These are phyloP conservation scores for Penicillium coprophilum DNA, from an alignment of 495 filamentous ascomycete genomes.

Conservation along the genomic window DNA sequence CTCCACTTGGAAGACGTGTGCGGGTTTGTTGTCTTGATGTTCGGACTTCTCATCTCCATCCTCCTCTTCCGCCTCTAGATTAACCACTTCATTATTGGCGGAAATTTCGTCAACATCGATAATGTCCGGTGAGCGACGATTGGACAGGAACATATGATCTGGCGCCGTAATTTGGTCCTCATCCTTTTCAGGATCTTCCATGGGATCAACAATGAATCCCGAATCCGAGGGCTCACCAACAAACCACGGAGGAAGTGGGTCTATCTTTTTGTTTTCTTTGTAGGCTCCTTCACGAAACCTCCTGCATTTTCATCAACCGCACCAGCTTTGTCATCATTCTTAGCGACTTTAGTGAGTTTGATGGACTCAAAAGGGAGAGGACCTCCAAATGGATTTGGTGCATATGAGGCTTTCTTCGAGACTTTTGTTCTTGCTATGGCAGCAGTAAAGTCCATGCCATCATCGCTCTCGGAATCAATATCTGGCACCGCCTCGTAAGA, in stretches of 20 bases:
- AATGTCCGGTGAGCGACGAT: constrained; percentile 42
- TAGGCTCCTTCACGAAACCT: constrained; percentile 61
- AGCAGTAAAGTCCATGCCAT: constrained; percentile 45
- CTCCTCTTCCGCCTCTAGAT: constrained; percentile 40
- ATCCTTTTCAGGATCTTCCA: constrained; percentile 25
- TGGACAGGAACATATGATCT: constrained; percentile 41
- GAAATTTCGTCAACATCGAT: constrained; percentile 46
- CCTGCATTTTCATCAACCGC: constrained; percentile 57
- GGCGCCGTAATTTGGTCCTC: constrained; percentile 29
- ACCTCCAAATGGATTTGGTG: constrained; percentile 56
- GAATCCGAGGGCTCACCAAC: constrained; percentile 32
- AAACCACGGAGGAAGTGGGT: constrained; percentile 87
- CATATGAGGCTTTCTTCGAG: constrained; percentile 25
- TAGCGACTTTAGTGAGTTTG: constrained; percentile 55
- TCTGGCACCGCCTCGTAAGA: constrained; percentile 19
- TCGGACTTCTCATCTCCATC: constrained; percentile 19
- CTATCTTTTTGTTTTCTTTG: constrained; percentile 51
- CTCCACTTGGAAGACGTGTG: neutral
- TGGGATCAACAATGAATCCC: constrained; percentile 38
- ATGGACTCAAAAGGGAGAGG: constrained; percentile 89
- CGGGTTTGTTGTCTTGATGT: neutral
- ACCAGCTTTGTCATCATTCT: constrained; percentile 8
- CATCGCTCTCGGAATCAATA: constrained; percentile 36
- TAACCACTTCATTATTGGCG: constrained; percentile 39
- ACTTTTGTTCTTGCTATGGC: constrained; percentile 45